Conservation (phyloP, 1,284 basidiomycete genomes). For the Apiotrichum siamense region DNA sequence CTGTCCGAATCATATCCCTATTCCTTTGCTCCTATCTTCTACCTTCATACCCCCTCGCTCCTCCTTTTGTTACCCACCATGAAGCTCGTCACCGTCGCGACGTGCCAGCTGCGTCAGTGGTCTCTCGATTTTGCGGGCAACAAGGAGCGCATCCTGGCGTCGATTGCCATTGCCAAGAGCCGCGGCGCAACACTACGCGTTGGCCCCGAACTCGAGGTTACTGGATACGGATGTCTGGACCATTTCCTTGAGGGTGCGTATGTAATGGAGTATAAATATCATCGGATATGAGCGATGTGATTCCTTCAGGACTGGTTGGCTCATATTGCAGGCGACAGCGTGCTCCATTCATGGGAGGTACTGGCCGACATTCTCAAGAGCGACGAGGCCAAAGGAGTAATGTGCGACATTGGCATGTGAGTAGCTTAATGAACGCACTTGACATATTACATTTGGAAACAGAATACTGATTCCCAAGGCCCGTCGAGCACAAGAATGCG, state of each 20-base stretch:
- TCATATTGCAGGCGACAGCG: slow-evolving; percentile 67
- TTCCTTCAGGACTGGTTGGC: not conserved
- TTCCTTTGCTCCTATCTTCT: no score
- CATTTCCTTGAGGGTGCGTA: slow-evolving; percentile 57
- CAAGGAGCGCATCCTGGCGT: slow-evolving; percentile 79
- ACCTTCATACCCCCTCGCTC: not conserved
- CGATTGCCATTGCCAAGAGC: slow-evolving; percentile 80
- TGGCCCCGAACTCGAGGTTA: slow-evolving; percentile 98
- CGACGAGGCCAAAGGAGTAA: slow-evolving; percentile 66
- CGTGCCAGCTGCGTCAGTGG: slow-evolving; percentile 90
- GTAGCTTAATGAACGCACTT: slow-evolving; percentile 38
- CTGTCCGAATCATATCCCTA: no score
- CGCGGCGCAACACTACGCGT: slow-evolving; percentile 87
- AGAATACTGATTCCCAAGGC: slow-evolving; percentile 56
- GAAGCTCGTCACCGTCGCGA: slow-evolving; percentile 66
- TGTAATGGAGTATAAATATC: not conserved
- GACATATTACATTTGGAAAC: not conserved
- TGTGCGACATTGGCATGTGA: slow-evolving; percentile 92
- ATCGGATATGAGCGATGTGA: not conserved
- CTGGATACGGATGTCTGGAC: slow-evolving; percentile 91
- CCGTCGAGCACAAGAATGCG: slow-evolving; percentile 91
- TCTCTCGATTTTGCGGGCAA: slow-evolving; percentile 93
- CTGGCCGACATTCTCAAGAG: slow-evolving; percentile 77
- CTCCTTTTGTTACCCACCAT: slow-evolving; percentile 6
- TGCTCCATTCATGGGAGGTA: slow-evolving; percentile 94